phyloP scores from a whole-genome alignment of 495 filamentous ascomycete species.

The Penicillium flavigenum region DNA sequence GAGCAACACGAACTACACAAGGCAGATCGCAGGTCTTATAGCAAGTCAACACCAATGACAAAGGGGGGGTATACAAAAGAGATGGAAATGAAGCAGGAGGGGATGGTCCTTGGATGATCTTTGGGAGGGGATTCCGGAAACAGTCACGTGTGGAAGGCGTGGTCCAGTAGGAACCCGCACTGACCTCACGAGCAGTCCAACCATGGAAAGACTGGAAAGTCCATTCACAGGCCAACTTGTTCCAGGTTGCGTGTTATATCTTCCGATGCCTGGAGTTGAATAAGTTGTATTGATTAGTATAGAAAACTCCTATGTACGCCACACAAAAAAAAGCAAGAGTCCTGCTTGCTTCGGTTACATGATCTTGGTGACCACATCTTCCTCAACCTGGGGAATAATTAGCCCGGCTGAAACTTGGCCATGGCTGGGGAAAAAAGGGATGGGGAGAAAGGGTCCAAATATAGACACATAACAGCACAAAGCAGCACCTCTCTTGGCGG shows the following conservation, averaged over 20 bases:
- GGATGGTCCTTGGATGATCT: background rate
- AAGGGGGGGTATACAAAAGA: background rate
- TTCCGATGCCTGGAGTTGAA: constrained; percentile 34
- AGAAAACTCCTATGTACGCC: constrained; percentile 37
- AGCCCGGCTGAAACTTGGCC: constrained; percentile 43
- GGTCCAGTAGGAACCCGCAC: constrained; percentile 46
- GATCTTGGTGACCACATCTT: constrained; percentile 90
- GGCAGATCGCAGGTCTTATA: background rate
- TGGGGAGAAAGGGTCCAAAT: background rate
- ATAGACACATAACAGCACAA: constrained; percentile 7
- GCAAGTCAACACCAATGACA: background rate
- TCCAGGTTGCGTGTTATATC: constrained; percentile 31
- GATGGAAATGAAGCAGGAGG: background rate
- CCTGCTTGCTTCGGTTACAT: constrained; percentile 59
- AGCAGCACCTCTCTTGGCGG: constrained; percentile 5
- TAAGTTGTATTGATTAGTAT: constrained; percentile 43
- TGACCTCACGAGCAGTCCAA: constrained; percentile 41
- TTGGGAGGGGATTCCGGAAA: constrained; percentile 26
- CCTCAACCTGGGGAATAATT: constrained; percentile 80
- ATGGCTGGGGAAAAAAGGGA: constrained; percentile 4
- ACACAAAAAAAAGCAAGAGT: constrained; percentile 22
- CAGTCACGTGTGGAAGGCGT: constrained; percentile 37
- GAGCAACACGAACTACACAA: constrained; percentile 9
- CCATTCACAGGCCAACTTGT: constrained; percentile 29
- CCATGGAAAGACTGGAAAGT: constrained; percentile 20